phyloP scores from a whole-genome alignment of 2,329 filamentous ascomycete genomes.

The Alternaria arborescens region DNA sequence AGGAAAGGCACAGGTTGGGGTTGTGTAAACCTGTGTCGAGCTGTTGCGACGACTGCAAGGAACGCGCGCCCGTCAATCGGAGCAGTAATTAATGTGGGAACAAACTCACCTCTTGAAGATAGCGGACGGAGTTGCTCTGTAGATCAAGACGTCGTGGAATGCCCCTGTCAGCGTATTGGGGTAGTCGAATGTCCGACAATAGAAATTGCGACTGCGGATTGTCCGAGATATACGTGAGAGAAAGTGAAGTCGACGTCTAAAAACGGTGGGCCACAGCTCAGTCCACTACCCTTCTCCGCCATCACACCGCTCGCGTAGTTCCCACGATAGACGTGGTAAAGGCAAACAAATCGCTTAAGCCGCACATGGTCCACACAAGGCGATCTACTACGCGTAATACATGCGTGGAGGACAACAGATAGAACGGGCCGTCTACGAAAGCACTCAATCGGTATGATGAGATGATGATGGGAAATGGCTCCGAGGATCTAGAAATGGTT shows the following conservation, averaged over 20 bases:
- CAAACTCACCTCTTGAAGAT: neutral
- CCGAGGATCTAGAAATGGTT: neutral
- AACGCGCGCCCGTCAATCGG: neutral
- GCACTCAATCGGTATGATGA: neutral
- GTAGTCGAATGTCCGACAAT: neutral
- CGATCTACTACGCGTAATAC: neutral
- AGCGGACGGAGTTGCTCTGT: neutral
- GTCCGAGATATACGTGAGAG: neutral
- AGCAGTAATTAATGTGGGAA: neutral
- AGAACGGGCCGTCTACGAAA: neutral
- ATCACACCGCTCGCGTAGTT: neutral
- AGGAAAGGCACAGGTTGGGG: neutral
- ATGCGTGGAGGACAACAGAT: neutral
- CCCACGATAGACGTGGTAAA: neutral
- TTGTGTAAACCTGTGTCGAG: neutral
- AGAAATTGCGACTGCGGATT: neutral
- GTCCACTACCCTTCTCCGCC: neutral
- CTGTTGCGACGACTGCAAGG: neutral
- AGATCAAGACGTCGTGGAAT: neutral
- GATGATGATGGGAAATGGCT: neutral
- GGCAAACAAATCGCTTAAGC: neutral
- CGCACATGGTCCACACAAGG: neutral
- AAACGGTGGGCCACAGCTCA: neutral
- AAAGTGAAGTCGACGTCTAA: neutral
- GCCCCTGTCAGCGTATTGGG: neutral